These are phyloP conservation scores for Thraustochytrium sp. DNA, from an alignment of 352 stramenopile genomes.

Conservation along the genomic window DNA sequence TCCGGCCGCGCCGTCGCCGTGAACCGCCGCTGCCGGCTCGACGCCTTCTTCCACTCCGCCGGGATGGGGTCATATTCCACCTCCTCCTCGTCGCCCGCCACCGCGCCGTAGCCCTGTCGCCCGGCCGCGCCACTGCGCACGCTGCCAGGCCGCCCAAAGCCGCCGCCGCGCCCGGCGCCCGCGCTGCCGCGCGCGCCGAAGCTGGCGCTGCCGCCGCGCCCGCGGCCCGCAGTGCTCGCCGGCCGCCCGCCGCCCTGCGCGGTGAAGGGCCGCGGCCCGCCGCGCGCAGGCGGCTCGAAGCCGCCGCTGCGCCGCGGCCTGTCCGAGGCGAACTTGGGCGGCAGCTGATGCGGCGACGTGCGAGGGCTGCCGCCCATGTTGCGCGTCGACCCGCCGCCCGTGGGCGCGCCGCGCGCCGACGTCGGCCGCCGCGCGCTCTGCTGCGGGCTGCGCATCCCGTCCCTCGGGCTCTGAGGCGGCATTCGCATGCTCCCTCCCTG, in stretches of 20 bases:
- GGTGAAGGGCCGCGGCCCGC: neutral
- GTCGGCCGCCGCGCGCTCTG: neutral
- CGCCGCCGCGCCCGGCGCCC: too few relatives aligned
- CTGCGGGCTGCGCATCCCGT: neutral
- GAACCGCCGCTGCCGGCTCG: neutral
- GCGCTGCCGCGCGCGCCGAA: neutral
- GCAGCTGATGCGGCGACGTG: neutral
- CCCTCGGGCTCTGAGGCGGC: neutral
- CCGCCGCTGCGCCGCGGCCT: neutral
- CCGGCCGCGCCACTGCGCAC: neutral
- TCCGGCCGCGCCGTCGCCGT: slow-evolving; percentile 9
- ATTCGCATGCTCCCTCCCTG: too few relatives aligned
- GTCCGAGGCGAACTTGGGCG: neutral
- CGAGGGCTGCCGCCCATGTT: neutral
- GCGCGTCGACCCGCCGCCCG: neutral
- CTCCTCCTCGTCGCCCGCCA: neutral
- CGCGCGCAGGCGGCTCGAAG: neutral
- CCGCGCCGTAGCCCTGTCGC: neutral
- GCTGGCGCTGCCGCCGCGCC: neutral
- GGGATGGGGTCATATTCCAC: neutral
- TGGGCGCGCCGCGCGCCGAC: neutral
- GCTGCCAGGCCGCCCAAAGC: neutral
- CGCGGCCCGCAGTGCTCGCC: neutral
- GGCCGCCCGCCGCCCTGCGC: neutral
- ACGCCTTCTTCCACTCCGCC: neutral